Evolutionary conservation across 2,329 filamentous ascomycete species (phyloP).

Genomic region (Penicillium expansum): DNA sequence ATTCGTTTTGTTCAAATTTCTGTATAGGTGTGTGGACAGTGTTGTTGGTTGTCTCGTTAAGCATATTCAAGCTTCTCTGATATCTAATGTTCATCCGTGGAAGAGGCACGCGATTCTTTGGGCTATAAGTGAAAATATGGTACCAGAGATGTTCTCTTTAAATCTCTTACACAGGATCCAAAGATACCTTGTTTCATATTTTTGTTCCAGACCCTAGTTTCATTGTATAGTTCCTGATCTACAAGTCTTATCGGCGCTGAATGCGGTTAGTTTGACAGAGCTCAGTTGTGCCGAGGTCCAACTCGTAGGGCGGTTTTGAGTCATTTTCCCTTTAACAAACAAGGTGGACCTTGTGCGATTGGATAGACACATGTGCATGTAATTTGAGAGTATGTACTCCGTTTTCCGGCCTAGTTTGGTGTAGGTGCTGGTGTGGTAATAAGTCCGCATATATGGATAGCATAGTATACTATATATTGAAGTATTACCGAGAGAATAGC

Average conservation of each 20-base stretch:
- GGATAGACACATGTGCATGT: constrained; percentile 3
- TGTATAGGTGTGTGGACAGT: neutral
- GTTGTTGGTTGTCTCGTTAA: neutral
- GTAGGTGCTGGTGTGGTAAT: neutral
- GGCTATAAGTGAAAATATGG: neutral
- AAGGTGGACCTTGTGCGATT: constrained; percentile 5
- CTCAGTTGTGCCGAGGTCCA: constrained; percentile 24
- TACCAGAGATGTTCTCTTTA: neutral
- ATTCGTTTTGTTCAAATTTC: neutral
- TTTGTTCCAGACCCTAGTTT: neutral
- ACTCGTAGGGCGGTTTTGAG: constrained; percentile 16
- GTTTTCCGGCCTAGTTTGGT: constrained; percentile 21
- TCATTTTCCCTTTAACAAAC: constrained; percentile 14
- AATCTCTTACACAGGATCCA: neutral
- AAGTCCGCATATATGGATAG: neutral
- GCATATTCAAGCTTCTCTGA: neutral
- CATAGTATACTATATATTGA: neutral
- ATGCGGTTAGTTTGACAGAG: constrained; percentile 11
- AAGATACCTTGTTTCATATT: neutral
- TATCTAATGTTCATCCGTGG: neutral
- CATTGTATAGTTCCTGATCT: neutral
- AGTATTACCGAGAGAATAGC: neutral
- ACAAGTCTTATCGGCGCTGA: constrained; percentile 1
- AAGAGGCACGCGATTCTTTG: neutral
- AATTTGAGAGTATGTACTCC: neutral